Base-by-base conservation (phyloP, 2,329 filamentous ascomycete species). In the Ustulina deusta region DNA sequence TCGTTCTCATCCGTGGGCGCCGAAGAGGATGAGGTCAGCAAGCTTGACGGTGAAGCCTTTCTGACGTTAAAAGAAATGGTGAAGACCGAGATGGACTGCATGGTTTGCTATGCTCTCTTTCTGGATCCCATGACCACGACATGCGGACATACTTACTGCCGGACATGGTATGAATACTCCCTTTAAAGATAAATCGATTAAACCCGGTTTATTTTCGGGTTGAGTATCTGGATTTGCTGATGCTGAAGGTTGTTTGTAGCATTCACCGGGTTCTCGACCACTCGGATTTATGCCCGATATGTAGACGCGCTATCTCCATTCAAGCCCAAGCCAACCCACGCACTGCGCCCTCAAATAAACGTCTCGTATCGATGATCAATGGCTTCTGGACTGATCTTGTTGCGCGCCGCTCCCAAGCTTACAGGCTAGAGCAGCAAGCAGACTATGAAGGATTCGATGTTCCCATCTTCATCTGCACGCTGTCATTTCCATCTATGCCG, bases 81-180 rank as follows among this genome's bases (percentile, higher is more conserved):
- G 2, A 87, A 90, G 68, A 83, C 84, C 17, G 93, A 97, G 76
- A 83, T 97, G 75, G 93, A 97, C 75, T 97, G 94, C 72, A 93
- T 96, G 74, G 89, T 97, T 66, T 97, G 94, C 80, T 97, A 95
- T 78, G 87, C 89, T 46, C 79, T 97, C 25, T 91, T 95, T 77
- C 82, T 93, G 68, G 92, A 97, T 69, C 93, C 94, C 0, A 83
- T 94, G 59, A 97, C 94, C 0, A 97, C 93, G 0, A 85, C 88
- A 1, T 97, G 94, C 74, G 94, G 94, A 1, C 94, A 97, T 78
- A 97, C 93, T 0, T 95, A 96, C 74, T 97, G 94, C 78, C 89
- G 92, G 22, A 86, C 87, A 66, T 97, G 94, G n/a, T n/a, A n/a
- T n/a, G n/a, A n/a, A n/a, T n/a, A n/a, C n/a, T n/a, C n/a, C n/a